Percentiles rank a stretch among this genome's conserved stretches.
Evolutionary conservation across 2,329 filamentous ascomycete genomes (phyloP).

Genomic region (Cladosporium sphaerospermum): DNA sequence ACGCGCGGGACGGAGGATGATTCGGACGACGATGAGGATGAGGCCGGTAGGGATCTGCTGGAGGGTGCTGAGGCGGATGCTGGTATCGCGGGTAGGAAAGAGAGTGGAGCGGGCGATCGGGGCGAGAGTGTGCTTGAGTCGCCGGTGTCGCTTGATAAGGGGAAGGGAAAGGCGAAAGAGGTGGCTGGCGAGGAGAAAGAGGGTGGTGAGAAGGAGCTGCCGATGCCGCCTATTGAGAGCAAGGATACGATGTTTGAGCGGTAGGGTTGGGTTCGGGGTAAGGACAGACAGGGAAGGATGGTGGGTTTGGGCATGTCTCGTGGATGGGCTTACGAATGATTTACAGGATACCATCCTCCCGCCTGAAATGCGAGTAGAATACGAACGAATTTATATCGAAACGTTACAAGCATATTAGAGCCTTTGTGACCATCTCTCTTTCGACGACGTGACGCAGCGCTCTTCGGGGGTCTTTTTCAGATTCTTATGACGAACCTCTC

Average conservation of each 20-base stretch:
- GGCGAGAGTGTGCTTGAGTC: slow-evolving; percentile 18
- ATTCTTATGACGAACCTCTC: too few species aligned
- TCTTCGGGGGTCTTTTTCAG: too few species aligned
- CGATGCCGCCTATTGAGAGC: slow-evolving; percentile 17
- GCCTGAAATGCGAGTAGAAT: neutral
- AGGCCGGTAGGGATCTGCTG: slow-evolving; percentile 51
- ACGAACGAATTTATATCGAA: neutral
- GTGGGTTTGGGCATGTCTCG: neutral
- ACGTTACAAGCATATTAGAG: neutral
- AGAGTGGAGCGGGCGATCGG: slow-evolving; percentile 22
- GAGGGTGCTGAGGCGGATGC: slow-evolving; percentile 45
- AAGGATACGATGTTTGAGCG: slow-evolving; percentile 35
- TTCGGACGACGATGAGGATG: slow-evolving; percentile 64
- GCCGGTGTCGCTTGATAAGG: slow-evolving; percentile 16
- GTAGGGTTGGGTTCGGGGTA: slow-evolving; percentile 8
- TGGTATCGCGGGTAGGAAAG: slow-evolving; percentile 21
- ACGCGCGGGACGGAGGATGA: slow-evolving; percentile 45
- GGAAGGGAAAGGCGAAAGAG: slow-evolving; percentile 18
- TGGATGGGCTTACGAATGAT: slow-evolving; percentile 8
- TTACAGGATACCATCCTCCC: neutral
- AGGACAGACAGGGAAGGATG: neutral
- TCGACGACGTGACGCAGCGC: too few species aligned
- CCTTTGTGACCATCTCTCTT: too few species aligned
- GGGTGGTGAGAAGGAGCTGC: slow-evolving; percentile 19
- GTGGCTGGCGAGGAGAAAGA: slow-evolving; percentile 4